These are phyloP conservation scores for Oryza coarctata DNA, from an alignment of 176 grass and related monocot genomes.

Conservation along the genomic window DNA sequence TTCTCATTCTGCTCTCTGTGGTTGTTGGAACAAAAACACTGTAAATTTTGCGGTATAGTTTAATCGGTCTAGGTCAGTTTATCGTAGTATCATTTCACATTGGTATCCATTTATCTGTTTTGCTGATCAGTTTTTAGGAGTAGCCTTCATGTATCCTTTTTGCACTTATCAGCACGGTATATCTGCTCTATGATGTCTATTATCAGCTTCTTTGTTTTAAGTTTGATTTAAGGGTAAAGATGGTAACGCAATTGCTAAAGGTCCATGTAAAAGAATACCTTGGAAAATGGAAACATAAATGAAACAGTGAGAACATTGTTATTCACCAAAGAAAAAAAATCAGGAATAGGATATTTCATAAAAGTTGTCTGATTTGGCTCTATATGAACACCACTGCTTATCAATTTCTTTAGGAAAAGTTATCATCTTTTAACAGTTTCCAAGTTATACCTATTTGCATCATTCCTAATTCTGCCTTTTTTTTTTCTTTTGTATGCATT, in stretches of 20 bases:
- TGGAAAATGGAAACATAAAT: neutral
- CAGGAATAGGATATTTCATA: neutral
- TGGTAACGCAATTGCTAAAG: neutral
- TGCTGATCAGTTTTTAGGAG: neutral
- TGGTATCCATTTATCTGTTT: neutral
- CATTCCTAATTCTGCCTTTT: neutral
- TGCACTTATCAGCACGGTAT: neutral
- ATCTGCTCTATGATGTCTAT: neutral
- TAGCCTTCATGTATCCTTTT: neutral
- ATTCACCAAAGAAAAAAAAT: too few species aligned
- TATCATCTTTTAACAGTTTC: neutral
- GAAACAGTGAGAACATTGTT: too few species aligned
- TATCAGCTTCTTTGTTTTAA: neutral
- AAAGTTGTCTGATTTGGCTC: too few species aligned
- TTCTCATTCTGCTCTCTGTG: neutral
- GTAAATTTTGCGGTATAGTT: neutral
- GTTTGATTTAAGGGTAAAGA: conserved; percentile 3
- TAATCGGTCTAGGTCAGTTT: neutral
- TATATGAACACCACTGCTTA: too few species aligned
- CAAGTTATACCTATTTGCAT: neutral
- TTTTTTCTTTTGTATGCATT: neutral
- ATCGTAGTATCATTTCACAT: neutral
- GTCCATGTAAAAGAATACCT: too few species aligned
- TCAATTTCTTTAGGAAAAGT: neutral
- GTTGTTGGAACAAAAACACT: neutral